phyloP scores from a whole-genome alignment of 75 land plant species.

The Pinus taeda region DNA sequence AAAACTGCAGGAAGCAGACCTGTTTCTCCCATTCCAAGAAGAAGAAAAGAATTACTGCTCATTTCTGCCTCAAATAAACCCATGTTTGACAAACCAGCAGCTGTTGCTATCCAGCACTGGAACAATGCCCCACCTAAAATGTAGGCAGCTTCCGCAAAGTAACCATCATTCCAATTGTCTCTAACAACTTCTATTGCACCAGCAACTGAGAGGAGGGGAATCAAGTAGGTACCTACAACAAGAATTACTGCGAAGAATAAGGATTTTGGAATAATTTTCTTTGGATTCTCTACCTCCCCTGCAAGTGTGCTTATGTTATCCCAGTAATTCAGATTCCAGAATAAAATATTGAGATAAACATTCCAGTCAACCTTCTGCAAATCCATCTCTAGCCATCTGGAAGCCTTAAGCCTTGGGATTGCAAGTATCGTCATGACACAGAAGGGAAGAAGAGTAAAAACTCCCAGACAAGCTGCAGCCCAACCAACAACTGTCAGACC shows the following conservation, averaged over 20 bases:
- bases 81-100: constrained; percentile 48
- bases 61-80: constrained; percentile 62
- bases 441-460: constrained; percentile 65
- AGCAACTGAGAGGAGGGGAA: constrained; percentile 63
- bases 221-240: constrained; percentile 53
- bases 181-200: constrained; percentile 50
- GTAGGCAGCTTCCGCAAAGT: constrained; percentile 67
- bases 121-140: constrained; percentile 56
- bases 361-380: constrained; percentile 53
- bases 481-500: constrained; percentile 68
- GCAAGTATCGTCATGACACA: constrained; percentile 47
- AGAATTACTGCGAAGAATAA: constrained; percentile 52
- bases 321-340: constrained; percentile 92
- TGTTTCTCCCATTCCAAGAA: constrained; percentile 65
- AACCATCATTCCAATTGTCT: constrained; percentile 71
- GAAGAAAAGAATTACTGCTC: constrained; percentile 59
- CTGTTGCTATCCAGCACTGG: constrained; percentile 44
- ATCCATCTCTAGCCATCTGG: constrained; percentile 55
- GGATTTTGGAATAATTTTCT: constrained; percentile 64
- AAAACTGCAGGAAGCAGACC: constrained; percentile 25
- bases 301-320: constrained; percentile 73
- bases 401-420: constrained; percentile 49
- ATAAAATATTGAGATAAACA: constrained; percentile 60
- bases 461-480: constrained; percentile 50
- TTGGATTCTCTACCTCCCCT: constrained; percentile 78